Conservation (phyloP, 2,329 filamentous ascomycete species). For the Colletotrichum horii region DNA sequence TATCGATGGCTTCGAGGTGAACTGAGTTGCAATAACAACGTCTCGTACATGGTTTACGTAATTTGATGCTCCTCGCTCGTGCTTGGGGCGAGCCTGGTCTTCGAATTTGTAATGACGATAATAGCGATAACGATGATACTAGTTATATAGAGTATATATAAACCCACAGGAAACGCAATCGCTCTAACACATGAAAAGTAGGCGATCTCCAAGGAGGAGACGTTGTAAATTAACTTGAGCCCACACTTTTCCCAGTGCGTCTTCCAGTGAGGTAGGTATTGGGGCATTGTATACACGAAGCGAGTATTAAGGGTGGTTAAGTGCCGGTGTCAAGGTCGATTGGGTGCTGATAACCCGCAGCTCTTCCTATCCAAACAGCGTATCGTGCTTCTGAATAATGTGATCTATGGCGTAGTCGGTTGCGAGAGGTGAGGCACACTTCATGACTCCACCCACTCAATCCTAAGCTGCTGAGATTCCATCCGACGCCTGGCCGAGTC, state of each 20-base stretch:
- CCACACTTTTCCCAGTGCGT: neutral
- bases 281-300: neutral
- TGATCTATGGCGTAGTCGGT: neutral
- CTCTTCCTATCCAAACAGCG: neutral
- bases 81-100: neutral
- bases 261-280: neutral
- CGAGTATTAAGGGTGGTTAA: neutral
- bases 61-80: neutral
- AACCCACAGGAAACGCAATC: neutral
- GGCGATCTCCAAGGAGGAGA: neutral
- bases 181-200: no score
- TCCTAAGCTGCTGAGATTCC: neutral
- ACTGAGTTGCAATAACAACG: accelerated
- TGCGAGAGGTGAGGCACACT: neutral
- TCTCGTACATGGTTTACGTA: neutral
- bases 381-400: neutral
- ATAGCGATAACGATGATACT: neutral
- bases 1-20: neutral
- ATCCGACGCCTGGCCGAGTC: neutral
- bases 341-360: neutral
- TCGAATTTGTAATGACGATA: neutral
- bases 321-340: neutral
- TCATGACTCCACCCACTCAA: neutral
- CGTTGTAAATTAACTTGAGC: neutral
- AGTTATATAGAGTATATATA: accelerated